A percentile compares a stretch with the other conserved stretches of the same genome.
Evolutionary conservation across 108 stramenopile genomes (phyloP).

Genomic region (Poteriospumella lacustris): DNA sequence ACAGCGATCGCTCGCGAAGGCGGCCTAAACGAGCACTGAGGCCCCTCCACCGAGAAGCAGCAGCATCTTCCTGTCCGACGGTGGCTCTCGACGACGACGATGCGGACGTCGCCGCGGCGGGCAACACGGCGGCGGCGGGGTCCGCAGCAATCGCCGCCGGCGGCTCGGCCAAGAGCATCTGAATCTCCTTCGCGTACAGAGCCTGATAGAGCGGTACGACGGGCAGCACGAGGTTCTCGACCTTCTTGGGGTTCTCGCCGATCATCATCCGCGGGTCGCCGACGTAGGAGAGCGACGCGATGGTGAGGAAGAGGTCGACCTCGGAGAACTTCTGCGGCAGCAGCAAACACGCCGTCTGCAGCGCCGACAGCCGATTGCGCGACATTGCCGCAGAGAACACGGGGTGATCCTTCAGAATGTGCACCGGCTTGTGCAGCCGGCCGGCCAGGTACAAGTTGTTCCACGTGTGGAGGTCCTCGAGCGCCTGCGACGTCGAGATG

Average conservation of each 20-base stretch:
- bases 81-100: background rate
- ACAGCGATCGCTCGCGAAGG: no score
- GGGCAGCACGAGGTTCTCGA: conserved; percentile 44
- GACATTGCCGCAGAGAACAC: background rate
- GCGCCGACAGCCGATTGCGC: conserved; percentile 33
- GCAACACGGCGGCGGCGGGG: background rate
- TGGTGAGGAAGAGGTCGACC: conserved; percentile 40
- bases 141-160: background rate
- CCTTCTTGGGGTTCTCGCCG: conserved; percentile 52
- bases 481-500: conserved; percentile 36
- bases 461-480: conserved; percentile 43
- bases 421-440: conserved; percentile 52
- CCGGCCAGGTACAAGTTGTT: conserved; percentile 48
- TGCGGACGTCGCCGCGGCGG: conserved; percentile 20
- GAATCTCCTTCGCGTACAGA: conserved; percentile 38
- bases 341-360: conserved; percentile 37
- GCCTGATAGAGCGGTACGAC: conserved; percentile 36
- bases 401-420: conserved; percentile 30
- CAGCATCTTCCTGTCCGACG: background rate
- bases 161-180: background rate
- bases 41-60: background rate
- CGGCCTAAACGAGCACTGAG: background rate
- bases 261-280: conserved; percentile 51
- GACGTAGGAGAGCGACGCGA: conserved; percentile 50
- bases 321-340: conserved; percentile 46